These are phyloP conservation scores for Beta vulgaris DNA, from an alignment of 148 eudicot species.

Conservation along the genomic window DNA sequence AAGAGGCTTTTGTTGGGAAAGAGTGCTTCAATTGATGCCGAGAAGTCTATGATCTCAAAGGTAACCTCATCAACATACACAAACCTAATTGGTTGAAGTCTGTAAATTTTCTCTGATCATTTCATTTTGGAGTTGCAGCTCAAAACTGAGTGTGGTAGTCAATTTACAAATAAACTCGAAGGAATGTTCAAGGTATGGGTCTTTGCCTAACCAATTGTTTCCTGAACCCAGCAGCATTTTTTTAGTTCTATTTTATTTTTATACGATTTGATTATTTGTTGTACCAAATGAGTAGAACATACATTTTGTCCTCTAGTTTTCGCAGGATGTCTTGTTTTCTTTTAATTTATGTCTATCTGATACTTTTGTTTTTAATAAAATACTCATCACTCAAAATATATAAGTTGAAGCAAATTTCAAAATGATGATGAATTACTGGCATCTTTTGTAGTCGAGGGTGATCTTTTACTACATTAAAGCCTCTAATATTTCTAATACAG, in stretches of 20 bases:
- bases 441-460: background rate
- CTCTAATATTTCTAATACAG: no score
- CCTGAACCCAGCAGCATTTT: background rate
- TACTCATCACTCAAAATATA: no score
- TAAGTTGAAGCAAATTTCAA: background rate
- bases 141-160: slow-evolving; percentile 98
- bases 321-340: background rate
- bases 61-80: slow-evolving; percentile 27
- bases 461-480: background rate
- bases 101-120: slow-evolving; percentile 12
- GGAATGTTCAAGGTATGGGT: slow-evolving; percentile 95
- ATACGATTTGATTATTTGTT: background rate
- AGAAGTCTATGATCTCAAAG: slow-evolving; percentile 98
- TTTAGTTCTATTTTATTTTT: background rate
- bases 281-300: background rate
- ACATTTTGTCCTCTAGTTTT: background rate
- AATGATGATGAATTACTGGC: background rate
- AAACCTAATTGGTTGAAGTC: background rate
- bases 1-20: slow-evolving; percentile 91
- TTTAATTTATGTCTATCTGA: background rate
- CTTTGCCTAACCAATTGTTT: background rate
- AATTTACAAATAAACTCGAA: slow-evolving; percentile 96
- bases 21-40: slow-evolving; percentile 99
- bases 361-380: background rate
- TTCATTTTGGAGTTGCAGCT: slow-evolving; percentile 52